Evolutionary conservation across 257 asterid species (phyloP), one percentile per base, ranked within the genome.

Genomic region (Solanum verrucosum): DNA sequence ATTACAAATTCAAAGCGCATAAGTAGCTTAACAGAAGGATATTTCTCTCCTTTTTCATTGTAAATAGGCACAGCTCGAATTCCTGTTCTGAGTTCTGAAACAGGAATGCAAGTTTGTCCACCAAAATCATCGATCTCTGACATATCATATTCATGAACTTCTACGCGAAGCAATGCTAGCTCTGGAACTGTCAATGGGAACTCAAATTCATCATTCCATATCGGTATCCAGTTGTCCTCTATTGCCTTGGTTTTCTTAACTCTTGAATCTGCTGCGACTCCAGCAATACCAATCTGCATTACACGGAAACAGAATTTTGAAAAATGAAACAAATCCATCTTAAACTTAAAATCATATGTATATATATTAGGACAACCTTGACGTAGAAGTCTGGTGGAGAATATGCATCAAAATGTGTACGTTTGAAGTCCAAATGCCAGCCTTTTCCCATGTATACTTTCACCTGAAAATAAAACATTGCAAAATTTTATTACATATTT

Each of bases 371-470:
- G 44, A 6, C 40, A 68, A 96, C 98, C 98, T 94, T 96, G 88
- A 91, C 93, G 59, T 95, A 96, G 91, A 96, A 96, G 90, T 96
- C 98, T 3, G 98, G 98, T 20, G 98, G 98, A 15, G 98, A 95
- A 85, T 89, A 95, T 1, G 75, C 44, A 87, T 96, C 98, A 29
- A 96, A 96, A 84, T 96, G 98, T 18, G 95, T 95, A 13, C 91
- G 95, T 59, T 87, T 87, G 34, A 96, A 96, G 86, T 96, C 98
- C 82, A 92, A 68, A 89, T 90, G 91, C 98, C 98, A 96, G 67
- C 98, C 98, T 84, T 90, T 95, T 86, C 97, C 98, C 98, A 95
- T 89, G 89, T 90, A 96, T 35, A 95, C 88, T 84, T 93, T 94
- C 88, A 93, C 94, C 98, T 95, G 90, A 81, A 86, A 60, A 49